Conservation (phyloP, 2,329 filamentous ascomycete species). For the Drechslerella stenobrocha region DNA sequence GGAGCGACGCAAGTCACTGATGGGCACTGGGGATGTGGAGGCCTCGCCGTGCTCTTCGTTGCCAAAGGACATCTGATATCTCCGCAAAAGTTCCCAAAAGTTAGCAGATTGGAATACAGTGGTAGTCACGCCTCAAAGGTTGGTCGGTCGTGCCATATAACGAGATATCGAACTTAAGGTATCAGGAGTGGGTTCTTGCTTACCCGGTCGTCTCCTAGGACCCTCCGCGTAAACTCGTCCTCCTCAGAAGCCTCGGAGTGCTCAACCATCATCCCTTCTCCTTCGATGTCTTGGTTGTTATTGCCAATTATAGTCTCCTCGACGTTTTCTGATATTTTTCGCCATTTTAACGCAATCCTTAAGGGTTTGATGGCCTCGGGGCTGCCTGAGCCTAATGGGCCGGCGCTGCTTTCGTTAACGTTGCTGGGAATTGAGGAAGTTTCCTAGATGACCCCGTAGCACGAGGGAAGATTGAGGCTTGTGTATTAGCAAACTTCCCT, state of each 20-base stretch:
- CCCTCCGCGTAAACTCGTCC: constrained; percentile 40
- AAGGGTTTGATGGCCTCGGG: constrained; percentile 22
- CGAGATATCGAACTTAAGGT: no score
- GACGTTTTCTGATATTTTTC: constrained; percentile 39
- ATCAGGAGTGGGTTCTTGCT: no score
- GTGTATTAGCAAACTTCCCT: constrained; percentile 18
- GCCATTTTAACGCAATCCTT: constrained; percentile 39
- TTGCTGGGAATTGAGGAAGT: constrained; percentile 6
- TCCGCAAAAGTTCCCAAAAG: neutral
- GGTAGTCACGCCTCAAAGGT: no score
- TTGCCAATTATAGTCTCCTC: constrained; percentile 34
- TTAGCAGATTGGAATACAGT: constrained; percentile 12
- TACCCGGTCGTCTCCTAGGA: constrained; percentile 44
- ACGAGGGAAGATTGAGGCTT: constrained; percentile 8
- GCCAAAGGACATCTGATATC: constrained; percentile 38
- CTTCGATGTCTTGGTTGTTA: constrained; percentile 44
- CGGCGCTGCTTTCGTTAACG: constrained; percentile 19
- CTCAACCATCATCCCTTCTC: constrained; percentile 45
- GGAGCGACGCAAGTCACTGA: constrained; percentile 26
- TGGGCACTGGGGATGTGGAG: constrained; percentile 33
- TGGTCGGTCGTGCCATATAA: no score
- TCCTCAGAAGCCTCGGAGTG: constrained; percentile 42
- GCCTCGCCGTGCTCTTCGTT: constrained; percentile 44
- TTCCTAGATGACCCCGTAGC: constrained; percentile 11
- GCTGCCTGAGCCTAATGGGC: neutral